phyloP scores from a whole-genome alignment of 495 filamentous ascomycete species.

The Xylaria nigripes region DNA sequence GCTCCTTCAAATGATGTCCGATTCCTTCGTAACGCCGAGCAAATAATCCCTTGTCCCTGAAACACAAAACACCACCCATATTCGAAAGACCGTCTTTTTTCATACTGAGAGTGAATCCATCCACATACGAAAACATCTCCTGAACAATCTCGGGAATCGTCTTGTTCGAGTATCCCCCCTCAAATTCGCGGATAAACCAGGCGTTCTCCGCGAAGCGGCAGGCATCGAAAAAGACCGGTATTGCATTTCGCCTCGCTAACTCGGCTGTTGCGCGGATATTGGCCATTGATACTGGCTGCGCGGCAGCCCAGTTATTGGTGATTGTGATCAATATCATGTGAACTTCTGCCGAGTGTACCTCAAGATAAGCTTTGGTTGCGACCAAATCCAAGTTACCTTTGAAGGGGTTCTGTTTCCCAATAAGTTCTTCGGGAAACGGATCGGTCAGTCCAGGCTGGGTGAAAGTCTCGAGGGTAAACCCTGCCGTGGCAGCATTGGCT shows the following conservation, averaged over 20 bases:
- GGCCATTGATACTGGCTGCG: constrained; percentile 8
- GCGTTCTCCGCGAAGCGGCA: constrained; percentile 11
- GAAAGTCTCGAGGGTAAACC: constrained; percentile 6
- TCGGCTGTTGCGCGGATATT: constrained; percentile 3
- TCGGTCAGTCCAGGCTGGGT: constrained; percentile 3
- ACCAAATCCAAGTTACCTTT: constrained; percentile 7
- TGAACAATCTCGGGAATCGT: constrained; percentile 3
- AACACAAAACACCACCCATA: constrained; percentile 8
- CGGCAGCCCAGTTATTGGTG: constrained; percentile 10
- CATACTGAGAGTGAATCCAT: constrained; percentile 6
- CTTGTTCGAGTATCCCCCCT: not conserved
- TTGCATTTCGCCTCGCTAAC: not conserved
- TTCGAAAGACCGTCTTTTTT: constrained; percentile 11
- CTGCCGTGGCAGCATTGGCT: constrained; percentile 5
- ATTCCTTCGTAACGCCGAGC: constrained; percentile 7
- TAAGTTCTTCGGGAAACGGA: constrained; percentile 1
- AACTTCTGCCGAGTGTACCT: not conserved
- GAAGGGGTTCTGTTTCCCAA: constrained; percentile 8
- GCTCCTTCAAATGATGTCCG: constrained; percentile 1
- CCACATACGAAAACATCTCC: constrained; percentile 9
- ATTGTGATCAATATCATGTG: constrained; percentile 7
- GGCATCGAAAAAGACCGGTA: constrained; percentile 11
- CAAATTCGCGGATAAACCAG: not conserved
- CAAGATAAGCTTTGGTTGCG: not conserved
- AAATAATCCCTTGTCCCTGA: constrained; percentile 1